Base-by-base conservation (phyloP, 139 green algal species). In the Chlamydomonas applanata region DNA sequence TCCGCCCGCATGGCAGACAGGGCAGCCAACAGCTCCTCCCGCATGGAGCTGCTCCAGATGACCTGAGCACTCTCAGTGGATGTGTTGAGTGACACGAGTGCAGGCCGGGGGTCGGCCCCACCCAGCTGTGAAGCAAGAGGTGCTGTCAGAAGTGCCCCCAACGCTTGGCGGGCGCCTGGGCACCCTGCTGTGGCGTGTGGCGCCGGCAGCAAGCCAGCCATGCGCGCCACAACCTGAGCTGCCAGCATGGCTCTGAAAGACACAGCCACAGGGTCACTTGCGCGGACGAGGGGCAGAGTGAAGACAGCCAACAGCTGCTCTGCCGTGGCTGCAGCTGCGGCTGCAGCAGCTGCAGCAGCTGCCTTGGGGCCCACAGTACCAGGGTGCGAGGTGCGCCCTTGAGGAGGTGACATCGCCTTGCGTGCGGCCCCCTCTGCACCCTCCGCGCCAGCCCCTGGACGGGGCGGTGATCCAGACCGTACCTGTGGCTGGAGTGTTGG, bases 11-110 rank as follows among this genome's bases (percentile, higher is more conserved):
- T 64, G 30, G 3, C 40, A 9, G 25, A n/a, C 53, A 84, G 62
- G 32, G 74, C 40, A 20, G 40, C 25, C 32, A 91, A 68, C 30
- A 98, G 80, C 86, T 97, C 90, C 32, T 82, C 69, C 30, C 93
- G 82, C 89, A 96, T 98, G 45, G 69, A 54, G 24, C 35, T 75
- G 79, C 95, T 97, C 94, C 94, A 98, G 24, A 98, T 95, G 29
- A 94, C 87, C 81, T 94, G 80, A 4, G 68, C 57, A 69, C 9
- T 70, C 5, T 20, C 70, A 29, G 32, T 76, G 34, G 30, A 36
- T 2, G 13, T 76, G 36, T 68, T 87, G 49, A 73, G 76, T 59
- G 83, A 87, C 1, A 98, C 81, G 46, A 89, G 72, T 17, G 34
- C 33, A 29, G 97, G 89, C 69, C 97, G 72, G 19, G 77, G 88